Conservation (phyloP, 169 alveolate species). For the Cryptosporidium ryanae region DNA sequence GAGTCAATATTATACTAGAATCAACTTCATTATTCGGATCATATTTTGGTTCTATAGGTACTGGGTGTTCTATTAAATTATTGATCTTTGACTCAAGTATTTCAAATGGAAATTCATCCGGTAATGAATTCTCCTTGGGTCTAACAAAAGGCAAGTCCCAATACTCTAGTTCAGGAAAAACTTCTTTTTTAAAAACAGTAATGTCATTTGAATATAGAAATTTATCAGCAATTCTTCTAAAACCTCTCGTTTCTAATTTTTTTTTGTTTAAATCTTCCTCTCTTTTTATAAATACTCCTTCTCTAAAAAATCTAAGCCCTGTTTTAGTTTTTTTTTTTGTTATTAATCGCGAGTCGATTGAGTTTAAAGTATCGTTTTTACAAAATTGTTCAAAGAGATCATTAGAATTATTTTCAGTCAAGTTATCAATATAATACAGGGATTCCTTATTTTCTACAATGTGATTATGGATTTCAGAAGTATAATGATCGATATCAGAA, state of each 20-base stretch:
- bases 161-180: slow-evolving; percentile 48
- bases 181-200: slow-evolving; percentile 34
- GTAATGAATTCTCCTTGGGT: slow-evolving; percentile 53
- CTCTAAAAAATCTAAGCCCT: slow-evolving; percentile 39
- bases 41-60: slow-evolving; percentile 82
- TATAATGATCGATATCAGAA: background rate
- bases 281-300: slow-evolving; percentile 11
- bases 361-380: background rate
- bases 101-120: slow-evolving; percentile 72
- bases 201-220: slow-evolving; percentile 38
- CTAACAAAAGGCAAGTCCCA: slow-evolving; percentile 73
- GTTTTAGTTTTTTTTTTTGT: slow-evolving; percentile 46
- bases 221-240: slow-evolving; percentile 9
- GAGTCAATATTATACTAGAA: slow-evolving; percentile 84
- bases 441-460: background rate
- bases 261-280: slow-evolving; percentile 27
- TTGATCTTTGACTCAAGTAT: slow-evolving; percentile 79
- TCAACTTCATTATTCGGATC: slow-evolving; percentile 68
- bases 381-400: background rate
- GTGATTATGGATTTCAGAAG: background rate
- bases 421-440: background rate
- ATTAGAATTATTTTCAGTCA: background rate
- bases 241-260: slow-evolving; percentile 8
- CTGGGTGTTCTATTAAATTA: slow-evolving; percentile 88
- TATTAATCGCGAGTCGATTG: slow-evolving; percentile 27